Evolutionary conservation across 371 early-diverging fungal genomes (phyloP).

Genomic region (Enterocytospora artemiae): DNA sequence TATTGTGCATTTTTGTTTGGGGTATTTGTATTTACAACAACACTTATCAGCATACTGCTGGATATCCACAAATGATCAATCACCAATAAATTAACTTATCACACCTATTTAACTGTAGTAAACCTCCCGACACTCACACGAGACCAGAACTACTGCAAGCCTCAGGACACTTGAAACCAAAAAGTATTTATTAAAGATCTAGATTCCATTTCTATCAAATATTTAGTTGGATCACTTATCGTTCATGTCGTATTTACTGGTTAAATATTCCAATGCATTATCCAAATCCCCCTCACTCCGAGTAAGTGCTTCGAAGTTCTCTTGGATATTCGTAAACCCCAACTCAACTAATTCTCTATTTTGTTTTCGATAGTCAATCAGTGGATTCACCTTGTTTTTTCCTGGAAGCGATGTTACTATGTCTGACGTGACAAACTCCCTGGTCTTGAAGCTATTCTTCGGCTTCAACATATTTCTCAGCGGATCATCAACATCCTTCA

Average conservation of each 20-base stretch:
- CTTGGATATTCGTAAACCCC: conserved; percentile 67
- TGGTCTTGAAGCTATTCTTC: conserved; percentile 32
- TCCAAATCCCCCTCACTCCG: conserved; percentile 67
- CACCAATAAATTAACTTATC: neutral
- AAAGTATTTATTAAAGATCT: neutral
- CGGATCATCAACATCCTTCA: conserved; percentile 56
- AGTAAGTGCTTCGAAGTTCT: conserved; percentile 65
- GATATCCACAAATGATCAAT: neutral
- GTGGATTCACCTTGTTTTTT: conserved; percentile 36
- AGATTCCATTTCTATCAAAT: neutral
- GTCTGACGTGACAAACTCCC: conserved; percentile 17
- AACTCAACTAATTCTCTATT: conserved; percentile 67
- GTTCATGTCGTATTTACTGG: conserved; percentile 1
- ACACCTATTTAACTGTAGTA: neutral
- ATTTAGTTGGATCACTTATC: neutral
- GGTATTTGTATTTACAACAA: conserved; percentile 38
- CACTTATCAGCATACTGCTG: conserved; percentile 24
- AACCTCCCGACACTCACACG: neutral
- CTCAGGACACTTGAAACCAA: neutral
- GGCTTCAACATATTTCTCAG: conserved; percentile 3
- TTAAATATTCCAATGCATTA: conserved; percentile 11
- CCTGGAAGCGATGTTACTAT: conserved; percentile 42
- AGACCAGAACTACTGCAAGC: neutral
- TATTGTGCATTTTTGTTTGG: conserved; percentile 46
- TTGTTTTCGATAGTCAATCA: conserved; percentile 61